Conservation (phyloP, 306 rosid genomes). For the Lablab purpureus region DNA sequence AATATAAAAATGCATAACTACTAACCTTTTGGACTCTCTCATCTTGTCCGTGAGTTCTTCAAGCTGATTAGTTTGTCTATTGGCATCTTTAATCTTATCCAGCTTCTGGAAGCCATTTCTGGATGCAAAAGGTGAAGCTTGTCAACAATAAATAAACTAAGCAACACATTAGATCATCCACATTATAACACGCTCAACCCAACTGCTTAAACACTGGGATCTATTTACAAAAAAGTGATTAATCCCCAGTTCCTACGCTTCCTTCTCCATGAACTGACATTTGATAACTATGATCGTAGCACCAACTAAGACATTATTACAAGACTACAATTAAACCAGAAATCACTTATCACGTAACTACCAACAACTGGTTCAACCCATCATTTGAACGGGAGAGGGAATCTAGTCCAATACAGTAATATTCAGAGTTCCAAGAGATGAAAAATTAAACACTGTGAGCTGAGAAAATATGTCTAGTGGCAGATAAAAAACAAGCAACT, state of each 20-base stretch:
- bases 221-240: conserved; percentile 1
- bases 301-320: conserved; percentile 32
- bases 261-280: neutral
- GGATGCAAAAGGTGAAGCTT: conserved; percentile 43
- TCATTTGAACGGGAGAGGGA: conserved; percentile 16
- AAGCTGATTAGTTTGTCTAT: conserved; percentile 90
- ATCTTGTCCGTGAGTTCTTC: conserved; percentile 95
- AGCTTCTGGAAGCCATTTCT: conserved; percentile 98
- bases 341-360: neutral
- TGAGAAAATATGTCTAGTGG: neutral
- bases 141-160: conserved; percentile 21
- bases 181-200: conserved; percentile 24
- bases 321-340: neutral
- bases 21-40: conserved; percentile 95
- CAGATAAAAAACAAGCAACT: neutral
- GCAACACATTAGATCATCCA: conserved; percentile 14
- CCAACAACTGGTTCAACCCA: conserved; percentile 18
- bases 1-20: conserved; percentile 6
- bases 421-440: conserved; percentile 20
- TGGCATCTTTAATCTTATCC: conserved; percentile 95
- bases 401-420: neutral
- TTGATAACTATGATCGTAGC: conserved; percentile 2
- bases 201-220: neutral
- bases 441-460: neutral
- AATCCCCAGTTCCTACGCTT: neutral